Evolutionary conservation across 495 filamentous ascomycete genomes (phyloP).

Genomic region (Talaromyces thailandensis): DNA sequence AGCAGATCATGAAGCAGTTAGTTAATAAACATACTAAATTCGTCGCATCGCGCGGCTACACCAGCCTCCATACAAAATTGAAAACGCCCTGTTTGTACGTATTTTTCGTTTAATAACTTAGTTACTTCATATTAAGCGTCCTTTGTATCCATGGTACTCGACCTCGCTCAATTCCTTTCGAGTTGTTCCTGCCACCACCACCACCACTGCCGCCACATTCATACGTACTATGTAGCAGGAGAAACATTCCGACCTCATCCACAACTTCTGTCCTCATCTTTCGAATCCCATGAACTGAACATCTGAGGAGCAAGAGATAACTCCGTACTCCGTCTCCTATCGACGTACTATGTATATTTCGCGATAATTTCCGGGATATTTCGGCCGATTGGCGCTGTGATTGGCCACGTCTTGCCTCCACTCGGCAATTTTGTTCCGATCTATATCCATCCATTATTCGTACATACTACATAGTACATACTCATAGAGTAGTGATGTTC

Average conservation of each 20-base stretch:
- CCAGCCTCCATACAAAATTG: neutral
- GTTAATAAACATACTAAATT: neutral
- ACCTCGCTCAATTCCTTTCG: neutral
- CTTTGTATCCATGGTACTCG: neutral
- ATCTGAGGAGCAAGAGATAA: neutral
- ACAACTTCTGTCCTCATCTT: neutral
- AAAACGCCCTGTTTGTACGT: neutral
- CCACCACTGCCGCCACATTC: neutral
- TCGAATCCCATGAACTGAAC: neutral
- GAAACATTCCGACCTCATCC: neutral
- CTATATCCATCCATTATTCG: neutral
- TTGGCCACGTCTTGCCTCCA: constrained; percentile 11
- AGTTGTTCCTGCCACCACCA: neutral
- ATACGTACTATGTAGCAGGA: neutral
- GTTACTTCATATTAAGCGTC: neutral
- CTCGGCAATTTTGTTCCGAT: constrained; percentile 17
- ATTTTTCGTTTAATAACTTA: neutral
- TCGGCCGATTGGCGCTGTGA: neutral
- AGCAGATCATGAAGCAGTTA: neutral
- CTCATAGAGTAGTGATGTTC: too few species aligned
- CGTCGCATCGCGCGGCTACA: neutral
- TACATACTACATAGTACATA: too few species aligned
- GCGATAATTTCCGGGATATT: neutral
- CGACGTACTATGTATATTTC: neutral
- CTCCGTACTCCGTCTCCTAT: neutral